phyloP scores from a whole-genome alignment of 1,284 basidiomycete species.

The Fomitopsis palustris region DNA sequence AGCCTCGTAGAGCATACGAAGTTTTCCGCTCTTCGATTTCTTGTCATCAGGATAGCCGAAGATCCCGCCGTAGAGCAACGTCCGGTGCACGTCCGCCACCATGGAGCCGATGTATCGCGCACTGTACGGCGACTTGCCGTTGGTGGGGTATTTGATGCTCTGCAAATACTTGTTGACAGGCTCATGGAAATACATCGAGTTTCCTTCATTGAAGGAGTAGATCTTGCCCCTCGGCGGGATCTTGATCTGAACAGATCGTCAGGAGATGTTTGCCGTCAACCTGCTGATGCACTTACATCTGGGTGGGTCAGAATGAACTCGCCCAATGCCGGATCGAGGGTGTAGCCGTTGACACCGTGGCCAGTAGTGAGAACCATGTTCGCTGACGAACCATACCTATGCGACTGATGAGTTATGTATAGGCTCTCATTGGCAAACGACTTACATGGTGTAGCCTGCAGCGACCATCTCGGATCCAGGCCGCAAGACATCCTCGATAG shows the following conservation, averaged over 20 bases:
- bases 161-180: slow-evolving; percentile 88
- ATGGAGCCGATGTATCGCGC: slow-evolving; percentile 98
- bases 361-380: slow-evolving; percentile 97
- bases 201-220: slow-evolving; percentile 99
- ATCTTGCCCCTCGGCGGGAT: slow-evolving; percentile 96
- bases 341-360: slow-evolving; percentile 97
- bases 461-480: slow-evolving; percentile 98
- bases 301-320: slow-evolving; percentile 99
- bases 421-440: slow-evolving; percentile 9
- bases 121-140: slow-evolving; percentile 81
- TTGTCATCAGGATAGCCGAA: slow-evolving; percentile 99
- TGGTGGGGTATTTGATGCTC: slow-evolving; percentile 87
- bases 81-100: slow-evolving; percentile 98
- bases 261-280: slow-evolving; percentile 1
- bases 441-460: slow-evolving; percentile 93
- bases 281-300: slow-evolving; percentile 52
- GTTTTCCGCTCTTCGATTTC: slow-evolving; percentile 95
- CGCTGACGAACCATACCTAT: slow-evolving; percentile 96
- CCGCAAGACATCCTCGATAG: slow-evolving; percentile 84
- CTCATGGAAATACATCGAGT: slow-evolving; percentile 90
- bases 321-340: slow-evolving; percentile 91
- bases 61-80: slow-evolving; percentile 96
- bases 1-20: slow-evolving; percentile 94
- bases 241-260: slow-evolving; percentile 59
- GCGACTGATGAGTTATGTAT: neutral